Evolutionary conservation across 345 rosid species (phyloP).

Genomic region (Lepidium aucheri): DNA sequence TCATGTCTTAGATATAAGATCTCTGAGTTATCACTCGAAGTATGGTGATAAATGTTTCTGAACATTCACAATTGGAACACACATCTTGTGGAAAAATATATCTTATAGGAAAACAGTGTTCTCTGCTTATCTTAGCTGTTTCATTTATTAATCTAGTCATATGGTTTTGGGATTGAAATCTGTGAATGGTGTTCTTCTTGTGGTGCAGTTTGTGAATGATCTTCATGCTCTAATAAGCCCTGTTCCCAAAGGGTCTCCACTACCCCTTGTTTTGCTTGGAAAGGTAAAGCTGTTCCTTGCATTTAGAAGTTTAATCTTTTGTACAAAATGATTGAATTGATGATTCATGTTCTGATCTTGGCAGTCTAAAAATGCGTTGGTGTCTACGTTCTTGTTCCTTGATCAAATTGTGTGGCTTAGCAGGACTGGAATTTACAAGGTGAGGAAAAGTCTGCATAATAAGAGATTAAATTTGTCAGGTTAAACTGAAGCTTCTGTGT

Average conservation of each 20-base stretch:
- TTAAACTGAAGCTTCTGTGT: not conserved
- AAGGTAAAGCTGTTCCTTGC: conserved; percentile 42
- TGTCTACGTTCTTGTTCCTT: conserved; percentile 89
- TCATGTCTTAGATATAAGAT: not conserved
- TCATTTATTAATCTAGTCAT: not conserved
- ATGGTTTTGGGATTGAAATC: not conserved
- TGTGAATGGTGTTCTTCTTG: not conserved
- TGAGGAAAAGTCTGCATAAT: conserved; percentile 6
- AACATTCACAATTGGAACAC: not conserved
- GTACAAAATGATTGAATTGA: not conserved
- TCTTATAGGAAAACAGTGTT: not conserved
- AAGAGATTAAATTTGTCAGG: not conserved
- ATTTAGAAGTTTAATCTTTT: not conserved
- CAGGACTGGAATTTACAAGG: conserved; percentile 93
- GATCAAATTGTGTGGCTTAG: conserved; percentile 97
- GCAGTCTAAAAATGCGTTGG: conserved; percentile 87
- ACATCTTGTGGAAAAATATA: not conserved
- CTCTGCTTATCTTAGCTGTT: not conserved
- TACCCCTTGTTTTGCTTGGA: conserved; percentile 78
- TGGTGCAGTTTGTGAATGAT: conserved; percentile 80
- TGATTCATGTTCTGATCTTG: not conserved
- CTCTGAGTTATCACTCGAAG: too few species aligned
- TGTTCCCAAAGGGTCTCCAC: conserved; percentile 86
- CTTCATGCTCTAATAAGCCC: conserved; percentile 88
- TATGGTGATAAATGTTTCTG: too few species aligned